Evolutionary conservation across 2,329 filamentous ascomycete species (phyloP).

Genomic region (Leptosphaerulina australis): DNA sequence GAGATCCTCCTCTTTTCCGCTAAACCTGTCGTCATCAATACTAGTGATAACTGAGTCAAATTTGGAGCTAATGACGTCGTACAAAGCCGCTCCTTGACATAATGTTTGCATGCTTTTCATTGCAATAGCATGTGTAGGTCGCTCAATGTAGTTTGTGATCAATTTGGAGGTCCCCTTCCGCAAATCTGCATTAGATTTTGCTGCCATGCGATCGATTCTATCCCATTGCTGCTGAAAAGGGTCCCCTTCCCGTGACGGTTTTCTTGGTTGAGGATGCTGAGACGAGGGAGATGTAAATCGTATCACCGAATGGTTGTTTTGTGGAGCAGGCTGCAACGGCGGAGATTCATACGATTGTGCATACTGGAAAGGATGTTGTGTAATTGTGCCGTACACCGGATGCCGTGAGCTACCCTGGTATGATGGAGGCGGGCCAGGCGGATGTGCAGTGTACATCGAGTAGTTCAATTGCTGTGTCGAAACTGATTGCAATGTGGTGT

Average conservation of each 20-base stretch:
- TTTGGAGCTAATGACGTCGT: slow-evolving; percentile 65
- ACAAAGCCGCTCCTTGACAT: slow-evolving; percentile 53
- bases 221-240: slow-evolving; percentile 38
- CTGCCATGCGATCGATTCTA: slow-evolving; percentile 37
- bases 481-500: slow-evolving; percentile 21
- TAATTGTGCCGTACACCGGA: slow-evolving; percentile 29
- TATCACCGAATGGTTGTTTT: slow-evolving; percentile 29
- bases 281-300: slow-evolving; percentile 30
- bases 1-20: slow-evolving; percentile 61
- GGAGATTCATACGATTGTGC: slow-evolving; percentile 23
- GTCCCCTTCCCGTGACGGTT: slow-evolving; percentile 25
- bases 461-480: slow-evolving; percentile 20
- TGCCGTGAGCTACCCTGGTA: slow-evolving; percentile 27
- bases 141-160: slow-evolving; percentile 39
- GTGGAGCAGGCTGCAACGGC: slow-evolving; percentile 22
- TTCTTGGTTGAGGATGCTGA: slow-evolving; percentile 12
- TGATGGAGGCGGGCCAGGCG: slow-evolving; percentile 13
- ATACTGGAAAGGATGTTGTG: slow-evolving; percentile 26
- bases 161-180: slow-evolving; percentile 37
- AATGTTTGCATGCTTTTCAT: slow-evolving; percentile 47
- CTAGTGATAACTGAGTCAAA: slow-evolving; percentile 72
- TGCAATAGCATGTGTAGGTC: slow-evolving; percentile 35
- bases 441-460: slow-evolving; percentile 14
- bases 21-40: slow-evolving; percentile 69
- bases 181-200: slow-evolving; percentile 39